These are phyloP conservation scores for Salvia sclarea DNA, from an alignment of 305 asterid species.

Conservation along the genomic window DNA sequence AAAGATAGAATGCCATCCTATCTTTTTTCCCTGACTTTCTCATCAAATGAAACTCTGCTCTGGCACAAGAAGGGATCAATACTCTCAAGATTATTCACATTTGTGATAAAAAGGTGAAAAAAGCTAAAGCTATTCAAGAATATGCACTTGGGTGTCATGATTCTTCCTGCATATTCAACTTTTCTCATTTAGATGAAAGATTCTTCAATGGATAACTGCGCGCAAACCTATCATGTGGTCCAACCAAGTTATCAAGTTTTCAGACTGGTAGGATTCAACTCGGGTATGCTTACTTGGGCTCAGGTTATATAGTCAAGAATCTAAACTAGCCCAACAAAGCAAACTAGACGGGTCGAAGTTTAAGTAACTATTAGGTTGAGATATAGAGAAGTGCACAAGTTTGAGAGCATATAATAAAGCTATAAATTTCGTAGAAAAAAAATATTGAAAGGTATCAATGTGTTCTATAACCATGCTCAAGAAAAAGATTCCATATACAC, in stretches of 20 bases:
- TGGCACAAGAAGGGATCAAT: conserved; percentile 24
- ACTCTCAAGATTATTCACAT: conserved; percentile 30
- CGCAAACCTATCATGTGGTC: conserved; percentile 35
- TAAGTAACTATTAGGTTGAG: not conserved
- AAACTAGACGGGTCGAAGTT: conserved; percentile 1
- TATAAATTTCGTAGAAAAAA: conserved; percentile 8
- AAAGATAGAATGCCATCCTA: conserved; percentile 14
- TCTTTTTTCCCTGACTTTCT: not conserved
- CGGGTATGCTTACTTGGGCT: not conserved
- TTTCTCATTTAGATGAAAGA: conserved; percentile 22
- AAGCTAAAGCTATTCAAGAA: conserved; percentile 28
- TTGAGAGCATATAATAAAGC: conserved; percentile 11
- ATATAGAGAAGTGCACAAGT: not conserved
- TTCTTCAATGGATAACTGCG: conserved; percentile 40
- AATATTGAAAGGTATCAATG: conserved; percentile 5
- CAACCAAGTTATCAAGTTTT: not conserved
- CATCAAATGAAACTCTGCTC: conserved; percentile 21
- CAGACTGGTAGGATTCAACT: not conserved
- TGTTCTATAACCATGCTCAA: conserved; percentile 26
- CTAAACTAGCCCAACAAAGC: conserved; percentile 18
- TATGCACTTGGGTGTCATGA: conserved; percentile 27
- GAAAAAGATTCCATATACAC: conserved; percentile 21
- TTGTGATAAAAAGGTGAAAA: conserved; percentile 28
- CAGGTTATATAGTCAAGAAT: conserved; percentile 1
- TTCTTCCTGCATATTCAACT: conserved; percentile 38